Evolutionary conservation across 306 rosid species (phyloP), one percentile per base, ranked within the genome.

Genomic region (Vigna angularis): DNA sequence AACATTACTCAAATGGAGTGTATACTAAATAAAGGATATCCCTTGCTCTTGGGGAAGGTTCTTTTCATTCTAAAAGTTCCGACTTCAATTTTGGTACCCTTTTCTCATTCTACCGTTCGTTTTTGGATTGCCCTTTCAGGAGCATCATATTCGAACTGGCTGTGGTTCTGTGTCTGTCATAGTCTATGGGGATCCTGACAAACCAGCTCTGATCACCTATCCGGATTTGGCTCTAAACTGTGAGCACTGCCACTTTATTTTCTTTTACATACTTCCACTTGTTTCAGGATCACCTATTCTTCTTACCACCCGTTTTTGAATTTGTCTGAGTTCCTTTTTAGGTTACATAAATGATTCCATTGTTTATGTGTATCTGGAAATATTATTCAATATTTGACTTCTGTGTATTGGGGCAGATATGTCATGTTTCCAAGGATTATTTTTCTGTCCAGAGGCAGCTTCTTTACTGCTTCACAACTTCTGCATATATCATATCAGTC

Each of bases 141-240:
- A 93, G 72, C 89, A 93, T 86, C 76, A 72, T 78, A 72, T 93
- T 64, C 88, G 40, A 81, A 93, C 98, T 72, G 90, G 97, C 86
- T 72, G 88, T 86, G 98, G 97, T 84, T 83, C 93, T 81, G 91
- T 91, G 72, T 91, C 94, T 55, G 97, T 93, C 63, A 88, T 90
- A 7, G 94, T 93, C 45, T 87, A 87, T 69, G 98, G 98, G 74
- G 98, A 93, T 84, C 91, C 81, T 34, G 91, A 90, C 73, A 93
- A 93, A 86, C 98, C 98, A 40, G 91, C 98, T 17, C 86, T 93
- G 68, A 85, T 93, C 75, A 91, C 96, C 64, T 93, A 93, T 76
- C 98, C 98, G 3, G 98, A 93, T 91, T 75, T 93, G 83, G 98
- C 97, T n/a, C 74, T 93, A 81, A 91, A 93, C 81, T 78, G 98